Evolutionary conservation across 2,329 filamentous ascomycete species (phyloP).

Genomic region (Talaromyces sp.): DNA sequence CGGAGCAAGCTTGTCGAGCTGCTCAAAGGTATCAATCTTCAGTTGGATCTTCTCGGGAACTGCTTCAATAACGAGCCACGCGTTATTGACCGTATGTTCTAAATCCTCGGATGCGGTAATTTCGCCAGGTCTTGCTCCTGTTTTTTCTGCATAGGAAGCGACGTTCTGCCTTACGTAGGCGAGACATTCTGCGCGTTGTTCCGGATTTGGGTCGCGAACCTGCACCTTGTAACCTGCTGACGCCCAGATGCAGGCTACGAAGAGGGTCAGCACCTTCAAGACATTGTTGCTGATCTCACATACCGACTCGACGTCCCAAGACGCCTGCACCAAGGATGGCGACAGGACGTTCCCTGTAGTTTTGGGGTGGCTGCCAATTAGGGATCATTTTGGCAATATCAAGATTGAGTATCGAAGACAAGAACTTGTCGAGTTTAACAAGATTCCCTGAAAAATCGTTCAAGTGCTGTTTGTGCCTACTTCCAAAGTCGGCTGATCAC

Average conservation of each 20-base stretch:
- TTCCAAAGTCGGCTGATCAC: too few relatives aligned
- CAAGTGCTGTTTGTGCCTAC: too few relatives aligned
- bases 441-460: too few relatives aligned
- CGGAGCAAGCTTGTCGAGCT: slow-evolving; percentile 42
- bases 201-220: slow-evolving; percentile 31
- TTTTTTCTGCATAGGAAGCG: neutral
- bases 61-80: slow-evolving; percentile 4
- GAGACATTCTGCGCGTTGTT: slow-evolving; percentile 28
- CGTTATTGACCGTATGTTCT: neutral
- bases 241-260: slow-evolving; percentile 31
- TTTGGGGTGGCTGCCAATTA: too few relatives aligned
- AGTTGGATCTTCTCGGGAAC: neutral
- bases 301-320: slow-evolving; percentile 40
- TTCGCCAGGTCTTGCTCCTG: too few relatives aligned
- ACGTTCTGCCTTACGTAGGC: neutral
- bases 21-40: neutral
- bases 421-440: too few relatives aligned
- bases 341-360: too few relatives aligned
- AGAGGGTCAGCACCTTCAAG: too few relatives aligned
- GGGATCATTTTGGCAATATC: too few relatives aligned
- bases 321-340: slow-evolving; percentile 26
- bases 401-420: too few relatives aligned
- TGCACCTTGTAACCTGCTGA: slow-evolving; percentile 32
- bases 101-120: neutral
- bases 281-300: too few relatives aligned